Evolutionary conservation across 2,329 filamentous ascomycete genomes (phyloP).

Genomic region (Claviceps pazoutovae): DNA sequence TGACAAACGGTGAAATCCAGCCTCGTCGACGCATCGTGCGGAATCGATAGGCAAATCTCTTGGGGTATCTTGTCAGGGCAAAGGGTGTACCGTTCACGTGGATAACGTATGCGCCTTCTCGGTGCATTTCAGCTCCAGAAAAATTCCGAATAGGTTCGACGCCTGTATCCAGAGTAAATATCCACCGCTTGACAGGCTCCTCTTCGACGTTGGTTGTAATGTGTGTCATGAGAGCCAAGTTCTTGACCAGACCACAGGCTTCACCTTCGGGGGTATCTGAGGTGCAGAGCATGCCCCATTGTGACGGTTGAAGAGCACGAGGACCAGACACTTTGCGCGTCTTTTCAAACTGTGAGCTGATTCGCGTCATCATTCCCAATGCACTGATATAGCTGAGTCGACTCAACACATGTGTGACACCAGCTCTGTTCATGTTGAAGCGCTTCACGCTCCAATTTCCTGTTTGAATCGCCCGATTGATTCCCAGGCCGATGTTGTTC

Average conservation of each 20-base stretch:
- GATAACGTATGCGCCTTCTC: constrained; percentile 71
- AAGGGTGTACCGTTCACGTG: constrained; percentile 93
- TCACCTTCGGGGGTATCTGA: constrained; percentile 98
- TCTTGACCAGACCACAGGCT: constrained; percentile 95
- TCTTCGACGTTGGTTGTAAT: constrained; percentile 96
- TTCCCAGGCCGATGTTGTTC: constrained; percentile 76
- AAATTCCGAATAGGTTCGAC: constrained; percentile 60
- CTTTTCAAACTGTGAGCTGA: constrained; percentile 97
- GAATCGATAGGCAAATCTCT: constrained; percentile 74
- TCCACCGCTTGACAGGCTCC: constrained; percentile 71
- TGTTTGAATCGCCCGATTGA: constrained; percentile 92
- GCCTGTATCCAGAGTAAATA: constrained; percentile 76
- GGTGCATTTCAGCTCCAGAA: constrained; percentile 73
- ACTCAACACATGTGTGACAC: constrained; percentile 91
- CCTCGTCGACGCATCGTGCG: constrained; percentile 77
- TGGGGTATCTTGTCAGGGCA: constrained; percentile 73
- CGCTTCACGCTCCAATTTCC: constrained; percentile 97
- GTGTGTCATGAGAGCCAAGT: constrained; percentile 95
- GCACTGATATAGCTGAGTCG: constrained; percentile 92
- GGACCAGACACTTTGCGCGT: constrained; percentile 93
- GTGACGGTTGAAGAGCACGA: constrained; percentile 87
- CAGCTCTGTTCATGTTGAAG: constrained; percentile 96
- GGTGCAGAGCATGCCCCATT: constrained; percentile 95
- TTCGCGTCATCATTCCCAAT: constrained; percentile 98
- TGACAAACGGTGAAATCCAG: constrained; percentile 89